phyloP scores from a whole-genome alignment of 768 basidiomycete genomes.

The Gymnopilus dilepis region DNA sequence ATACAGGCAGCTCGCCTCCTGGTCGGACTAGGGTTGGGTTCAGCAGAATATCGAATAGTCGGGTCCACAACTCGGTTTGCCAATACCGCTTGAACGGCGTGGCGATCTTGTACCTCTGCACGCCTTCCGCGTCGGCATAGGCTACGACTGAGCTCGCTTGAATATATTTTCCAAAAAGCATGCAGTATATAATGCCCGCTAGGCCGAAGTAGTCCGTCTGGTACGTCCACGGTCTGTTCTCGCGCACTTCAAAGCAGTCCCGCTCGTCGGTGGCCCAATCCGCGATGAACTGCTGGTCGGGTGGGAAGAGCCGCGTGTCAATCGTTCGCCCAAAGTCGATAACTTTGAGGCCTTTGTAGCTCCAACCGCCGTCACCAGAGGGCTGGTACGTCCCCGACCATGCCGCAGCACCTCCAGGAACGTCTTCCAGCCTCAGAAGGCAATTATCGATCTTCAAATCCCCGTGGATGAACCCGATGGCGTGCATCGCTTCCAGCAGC shows the following conservation, averaged over 20 bases:
- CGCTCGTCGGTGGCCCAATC: constrained; percentile 90
- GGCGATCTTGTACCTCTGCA: constrained; percentile 63
- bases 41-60: constrained; percentile 83
- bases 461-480: constrained; percentile 89
- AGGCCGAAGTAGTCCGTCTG: constrained; percentile 98
- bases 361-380: constrained; percentile 84
- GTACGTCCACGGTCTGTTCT: constrained; percentile 87
- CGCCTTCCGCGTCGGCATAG: constrained; percentile 36
- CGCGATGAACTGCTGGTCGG: constrained; percentile 78
- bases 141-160: constrained; percentile 63
- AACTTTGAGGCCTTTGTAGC: constrained; percentile 83
- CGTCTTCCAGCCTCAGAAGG: constrained; percentile 87
- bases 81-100: constrained; percentile 93
- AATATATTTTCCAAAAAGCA: constrained; percentile 97
- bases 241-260: constrained; percentile 91
- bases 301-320: constrained; percentile 83
- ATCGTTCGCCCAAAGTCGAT: constrained; percentile 98
- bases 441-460: constrained; percentile 99
- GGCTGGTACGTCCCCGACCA: constrained; percentile 84
- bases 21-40: constrained; percentile 72
- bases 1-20: constrained; percentile 72
- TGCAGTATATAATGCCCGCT: constrained; percentile 91
- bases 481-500: constrained; percentile 82
- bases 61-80: constrained; percentile 87
- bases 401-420: constrained; percentile 67